Evolutionary conservation across 768 basidiomycete species (phyloP).

Genomic region (Suillus bovinus): DNA sequence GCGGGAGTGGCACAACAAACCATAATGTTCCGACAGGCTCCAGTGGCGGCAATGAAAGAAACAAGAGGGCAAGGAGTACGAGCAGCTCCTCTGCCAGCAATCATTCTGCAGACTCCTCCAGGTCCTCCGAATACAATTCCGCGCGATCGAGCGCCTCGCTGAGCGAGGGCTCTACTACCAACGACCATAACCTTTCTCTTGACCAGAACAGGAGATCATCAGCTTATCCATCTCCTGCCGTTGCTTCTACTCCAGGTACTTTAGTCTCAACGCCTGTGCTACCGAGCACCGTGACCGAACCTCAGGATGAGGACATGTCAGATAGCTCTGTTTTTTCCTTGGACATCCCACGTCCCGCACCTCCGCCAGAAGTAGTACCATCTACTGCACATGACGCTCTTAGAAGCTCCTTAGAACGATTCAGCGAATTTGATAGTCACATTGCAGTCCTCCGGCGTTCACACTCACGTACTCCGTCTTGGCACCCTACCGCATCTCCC

Average conservation of each 20-base stretch:
- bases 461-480: conserved; percentile 27
- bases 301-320: conserved; percentile 55
- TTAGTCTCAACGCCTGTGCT: conserved; percentile 38
- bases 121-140: conserved; percentile 37
- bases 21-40: conserved; percentile 15
- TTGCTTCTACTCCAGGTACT: conserved; percentile 18
- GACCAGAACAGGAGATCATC: conserved; percentile 8
- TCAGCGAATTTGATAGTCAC: conserved; percentile 54
- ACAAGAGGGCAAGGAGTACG: conserved; percentile 58
- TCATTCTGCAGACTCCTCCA: conserved; percentile 32
- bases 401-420: conserved; percentile 49
- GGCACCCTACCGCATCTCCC: conserved; percentile 26
- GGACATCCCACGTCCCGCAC: conserved; percentile 19
- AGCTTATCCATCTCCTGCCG: conserved; percentile 23
- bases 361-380: conserved; percentile 17
- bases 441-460: conserved; percentile 50
- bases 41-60: conserved; percentile 46
- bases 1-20: conserved; percentile 28
- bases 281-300: conserved; percentile 38
- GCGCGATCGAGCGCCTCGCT: conserved; percentile 35
- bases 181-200: conserved; percentile 17
- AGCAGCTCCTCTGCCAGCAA: conserved; percentile 46
- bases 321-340: conserved; percentile 36
- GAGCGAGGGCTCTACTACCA: conserved; percentile 24
- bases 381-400: conserved; percentile 37